phyloP scores from a whole-genome alignment of 441 rosid genomes.

The Pelargonium citronellum region DNA sequence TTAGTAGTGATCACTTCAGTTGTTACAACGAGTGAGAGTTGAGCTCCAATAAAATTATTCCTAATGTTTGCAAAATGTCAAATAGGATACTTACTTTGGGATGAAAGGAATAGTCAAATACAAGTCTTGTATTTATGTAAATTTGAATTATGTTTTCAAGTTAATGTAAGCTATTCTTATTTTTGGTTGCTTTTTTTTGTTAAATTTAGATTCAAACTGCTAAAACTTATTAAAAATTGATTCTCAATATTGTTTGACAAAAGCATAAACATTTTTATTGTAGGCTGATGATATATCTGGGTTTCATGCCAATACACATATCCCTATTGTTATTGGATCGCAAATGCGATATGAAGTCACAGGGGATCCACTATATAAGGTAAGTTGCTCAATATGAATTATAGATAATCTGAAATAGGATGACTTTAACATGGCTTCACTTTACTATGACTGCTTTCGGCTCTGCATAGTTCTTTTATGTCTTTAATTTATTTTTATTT shows the following conservation, averaged over 20 bases:
- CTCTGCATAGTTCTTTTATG: background rate
- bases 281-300: conserved; percentile 89
- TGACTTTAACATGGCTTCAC: background rate
- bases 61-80: too few species aligned
- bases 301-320: conserved; percentile 86
- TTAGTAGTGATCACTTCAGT: background rate
- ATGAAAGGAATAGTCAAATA: too few species aligned
- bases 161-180: too few species aligned
- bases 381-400: conserved; percentile 21
- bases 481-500: background rate
- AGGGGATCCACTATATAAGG: conserved; percentile 84
- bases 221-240: background rate
- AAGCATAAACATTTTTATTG: conserved; percentile 18
- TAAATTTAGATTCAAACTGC: background rate
- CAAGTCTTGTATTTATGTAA: too few species aligned
- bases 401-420: background rate
- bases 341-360: conserved; percentile 87
- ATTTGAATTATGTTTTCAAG: too few species aligned
- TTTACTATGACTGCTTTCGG: background rate
- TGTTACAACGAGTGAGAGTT: too few species aligned
- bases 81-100: too few species aligned
- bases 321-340: conserved; percentile 79
- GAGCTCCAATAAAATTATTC: too few species aligned
- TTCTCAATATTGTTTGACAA: background rate
- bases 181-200: background rate